phyloP scores from a whole-genome alignment of 768 basidiomycete genomes.

The Flagelloscypha sp. region DNA sequence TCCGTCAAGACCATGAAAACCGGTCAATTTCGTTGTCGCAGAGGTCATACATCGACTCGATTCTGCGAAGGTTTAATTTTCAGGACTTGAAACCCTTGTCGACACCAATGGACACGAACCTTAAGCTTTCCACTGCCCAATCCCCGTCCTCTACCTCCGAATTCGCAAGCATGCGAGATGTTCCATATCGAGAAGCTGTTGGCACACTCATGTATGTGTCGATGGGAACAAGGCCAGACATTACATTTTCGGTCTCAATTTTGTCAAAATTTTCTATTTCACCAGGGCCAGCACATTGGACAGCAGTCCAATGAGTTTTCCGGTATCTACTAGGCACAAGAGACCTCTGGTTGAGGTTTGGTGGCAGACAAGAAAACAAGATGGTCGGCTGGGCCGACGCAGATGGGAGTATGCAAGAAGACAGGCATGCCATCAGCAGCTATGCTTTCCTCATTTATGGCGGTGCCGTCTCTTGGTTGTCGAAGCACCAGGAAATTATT shows the following conservation, averaged over 20 bases:
- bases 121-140: conserved; percentile 11
- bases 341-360: conserved; percentile 8
- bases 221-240: conserved; percentile 25
- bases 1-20: conserved; percentile 12
- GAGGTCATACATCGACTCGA: conserved; percentile 21
- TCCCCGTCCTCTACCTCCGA: conserved; percentile 16
- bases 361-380: not conserved
- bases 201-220: conserved; percentile 25
- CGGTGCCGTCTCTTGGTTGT: conserved; percentile 24
- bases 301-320: conserved; percentile 22
- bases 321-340: conserved; percentile 21
- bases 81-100: conserved; percentile 16
- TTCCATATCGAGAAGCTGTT: conserved; percentile 20
- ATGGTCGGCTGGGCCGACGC: conserved; percentile 8
- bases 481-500: conserved; percentile 23
- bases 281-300: conserved; percentile 21
- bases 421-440: conserved; percentile 24
- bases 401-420: conserved; percentile 14
- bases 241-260: conserved; percentile 20
- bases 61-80: conserved; percentile 18
- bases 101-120: conserved; percentile 19
- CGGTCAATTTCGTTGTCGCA: conserved; percentile 23
- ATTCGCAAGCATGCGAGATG: conserved; percentile 14
- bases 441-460: conserved; percentile 23
- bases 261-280: conserved; percentile 19